These are phyloP conservation scores for Syzygium jambos DNA, from an alignment of 345 rosid genomes.

Conservation along the genomic window DNA sequence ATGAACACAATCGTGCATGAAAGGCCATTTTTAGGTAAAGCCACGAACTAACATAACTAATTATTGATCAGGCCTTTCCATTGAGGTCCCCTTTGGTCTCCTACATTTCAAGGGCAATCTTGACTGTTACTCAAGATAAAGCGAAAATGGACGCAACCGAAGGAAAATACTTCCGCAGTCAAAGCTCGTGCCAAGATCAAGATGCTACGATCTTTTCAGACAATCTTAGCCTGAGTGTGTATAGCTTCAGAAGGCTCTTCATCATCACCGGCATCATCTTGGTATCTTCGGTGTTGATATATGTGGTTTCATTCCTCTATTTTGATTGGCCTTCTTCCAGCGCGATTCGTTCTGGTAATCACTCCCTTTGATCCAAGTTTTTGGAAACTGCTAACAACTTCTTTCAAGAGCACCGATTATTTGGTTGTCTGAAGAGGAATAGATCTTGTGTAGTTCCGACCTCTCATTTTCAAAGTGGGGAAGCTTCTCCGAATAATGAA, in stretches of 20 bases:
- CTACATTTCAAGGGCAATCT: constrained; percentile 33
- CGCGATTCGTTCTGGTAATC: too few species aligned
- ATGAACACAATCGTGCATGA: too few species aligned
- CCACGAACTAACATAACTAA: too few species aligned
- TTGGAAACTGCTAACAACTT: too few species aligned
- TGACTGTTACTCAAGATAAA: constrained; percentile 24
- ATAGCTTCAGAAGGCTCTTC: constrained; percentile 39
- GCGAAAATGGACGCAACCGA: constrained; percentile 8
- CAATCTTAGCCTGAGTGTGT: constrained; percentile 12
- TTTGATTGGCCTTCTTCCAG: too few species aligned
- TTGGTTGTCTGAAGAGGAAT: too few species aligned
- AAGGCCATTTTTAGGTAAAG: too few species aligned
- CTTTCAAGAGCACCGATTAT: too few species aligned
- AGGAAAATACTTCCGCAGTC: neutral
- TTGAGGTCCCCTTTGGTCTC: constrained; percentile 20
- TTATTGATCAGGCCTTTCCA: constrained; percentile 22
- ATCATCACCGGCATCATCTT: constrained; percentile 29
- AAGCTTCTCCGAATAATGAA: too few species aligned
- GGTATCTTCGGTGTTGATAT: constrained; percentile 2
- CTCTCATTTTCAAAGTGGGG: too few species aligned
- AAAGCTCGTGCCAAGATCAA: neutral
- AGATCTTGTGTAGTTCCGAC: too few species aligned
- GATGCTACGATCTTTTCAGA: neutral
- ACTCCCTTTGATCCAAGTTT: too few species aligned
- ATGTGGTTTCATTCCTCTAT: neutral